Percentiles rank a stretch among this genome's conserved stretches.
phyloP scores from a whole-genome alignment of 1,139 yeast species.

The Nakaseomyces nivariensis region DNA sequence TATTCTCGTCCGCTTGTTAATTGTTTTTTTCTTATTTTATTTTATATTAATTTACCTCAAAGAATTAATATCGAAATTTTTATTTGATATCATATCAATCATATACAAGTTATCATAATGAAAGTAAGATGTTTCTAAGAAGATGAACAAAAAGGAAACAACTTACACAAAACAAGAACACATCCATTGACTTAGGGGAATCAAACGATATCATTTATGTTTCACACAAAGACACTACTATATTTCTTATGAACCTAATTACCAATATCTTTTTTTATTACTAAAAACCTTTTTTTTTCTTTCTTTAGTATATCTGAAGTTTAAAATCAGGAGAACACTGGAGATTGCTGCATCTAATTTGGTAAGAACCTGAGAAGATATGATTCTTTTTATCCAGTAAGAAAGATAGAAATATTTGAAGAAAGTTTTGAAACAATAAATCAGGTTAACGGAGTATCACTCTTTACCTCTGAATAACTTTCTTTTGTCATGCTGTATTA shows the following conservation, averaged over 20 bases:
- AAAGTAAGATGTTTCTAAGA: background rate
- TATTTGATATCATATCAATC: background rate
- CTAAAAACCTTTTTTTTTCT: background rate
- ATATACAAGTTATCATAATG: background rate
- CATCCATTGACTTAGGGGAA: background rate
- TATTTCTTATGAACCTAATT: background rate
- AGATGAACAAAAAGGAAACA: background rate
- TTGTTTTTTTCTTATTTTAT: background rate
- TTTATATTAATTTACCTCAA: background rate
- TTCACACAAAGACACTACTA: background rate
- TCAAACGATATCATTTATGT: background rate
- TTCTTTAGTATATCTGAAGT: background rate
- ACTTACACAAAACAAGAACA: background rate
- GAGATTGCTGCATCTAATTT: background rate
- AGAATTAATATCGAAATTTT: background rate
- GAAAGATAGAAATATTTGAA: background rate
- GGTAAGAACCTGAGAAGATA: background rate
- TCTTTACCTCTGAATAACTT: no score
- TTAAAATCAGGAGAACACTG: background rate
- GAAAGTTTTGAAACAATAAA: no score
- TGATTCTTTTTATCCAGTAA: no score
- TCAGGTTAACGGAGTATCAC: no score
- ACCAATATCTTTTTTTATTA: background rate
- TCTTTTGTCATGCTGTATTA: no score
- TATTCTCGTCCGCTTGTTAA: background rate